Base-by-base conservation (phyloP, 2,329 filamentous ascomycete species). In the Aspergillus ochraceus region DNA sequence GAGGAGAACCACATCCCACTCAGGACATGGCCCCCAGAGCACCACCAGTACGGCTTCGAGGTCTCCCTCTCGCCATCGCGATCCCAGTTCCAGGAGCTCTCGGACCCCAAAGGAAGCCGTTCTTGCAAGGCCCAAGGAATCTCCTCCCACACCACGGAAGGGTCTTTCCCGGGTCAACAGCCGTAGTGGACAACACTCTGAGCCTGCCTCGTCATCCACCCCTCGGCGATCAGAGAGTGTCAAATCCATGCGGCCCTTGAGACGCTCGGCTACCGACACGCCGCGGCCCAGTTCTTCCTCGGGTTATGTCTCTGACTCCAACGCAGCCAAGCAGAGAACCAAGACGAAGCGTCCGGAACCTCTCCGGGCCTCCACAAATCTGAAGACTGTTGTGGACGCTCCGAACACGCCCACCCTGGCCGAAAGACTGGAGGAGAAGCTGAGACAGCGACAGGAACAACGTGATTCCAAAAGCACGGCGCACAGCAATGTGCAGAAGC, bases 341-440 rank as follows among this genome's bases (percentile, higher is more conserved):
- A 58, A 52, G 24, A 42, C 26, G 20, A 58, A 49, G 24, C 10
- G 20, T 14, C 32, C 29, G 49, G 24, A 52, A 39, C 46, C 50
- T 14, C 19, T 47, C 11, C 45, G 55, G 47, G 14, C 49, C 53
- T 6, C 11, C 14, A 29, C 45, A 30, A 29, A 59, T 6, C 45
- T 42, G n/a, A 64, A 59, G 30, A 29, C 59, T 46, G 59, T 52
- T 26, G 60, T 54, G 11, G 55, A 53, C 14, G 6, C 17, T 54
- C 49, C 66, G 57, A 14, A 68, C 64, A 30, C 29, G 30, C 29
- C 56, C 4, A 61, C 55, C 17, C 61, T 76, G 49, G 72, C 73
- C 6, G 71, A 74, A 54, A 66, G 71, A 36, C 56, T 74, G n/a
- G 72, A 75, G 49, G 71, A 74, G 60, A 76, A 75, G 49, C 64